Evolutionary conservation across 1,284 basidiomycete species (phyloP), one percentile per base, ranked within the genome.

Genomic region (Phlebopus sp.): DNA sequence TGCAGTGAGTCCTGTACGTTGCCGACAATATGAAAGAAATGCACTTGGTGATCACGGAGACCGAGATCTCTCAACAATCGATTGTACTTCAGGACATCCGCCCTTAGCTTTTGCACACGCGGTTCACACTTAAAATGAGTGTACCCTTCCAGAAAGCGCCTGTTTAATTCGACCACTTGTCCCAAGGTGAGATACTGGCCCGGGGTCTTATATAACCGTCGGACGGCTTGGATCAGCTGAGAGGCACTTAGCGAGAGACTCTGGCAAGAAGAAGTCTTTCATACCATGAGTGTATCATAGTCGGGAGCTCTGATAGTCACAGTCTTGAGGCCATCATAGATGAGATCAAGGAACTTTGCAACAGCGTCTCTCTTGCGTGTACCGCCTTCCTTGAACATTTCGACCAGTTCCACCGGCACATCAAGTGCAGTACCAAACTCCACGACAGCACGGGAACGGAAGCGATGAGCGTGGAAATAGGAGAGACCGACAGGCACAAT

Each of bases 281-380:
- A 50, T 56, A 90, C 94, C 94, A 98, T 97, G 48, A 99, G 77
- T 1, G 97, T 99, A 59, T 99, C 97, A 68, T 91, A 99, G 69
- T 99, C 97, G 1, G 97, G 94, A 8, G 96, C 93, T 47, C 95
- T 79, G 37, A 99, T 82, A 0, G 97, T 99, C 37, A 99, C 97
- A 1, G 93, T 95, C 72, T 98, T 97, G 57, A 99, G 74, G n/a
- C 84, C 91, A 63, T 98, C 92, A 62, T 97, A 97, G 50, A 97
- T 89, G 49, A 97, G 74, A 59, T 97, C 90, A 55, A 99, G 78
- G 59, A 98, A 83, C 64, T 91, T 89, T 8, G 84, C 78, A 38
- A 96, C 92, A 0, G 97, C 96, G 59, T 95, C 88, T 53, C 92
- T 78, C 72, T 99, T 99, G 62, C 88, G 81, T 25, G 76, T 69